These are phyloP conservation scores for Aspergillus terreus DNA, from an alignment of 2,329 filamentous ascomycete genomes.

Conservation along the genomic window DNA sequence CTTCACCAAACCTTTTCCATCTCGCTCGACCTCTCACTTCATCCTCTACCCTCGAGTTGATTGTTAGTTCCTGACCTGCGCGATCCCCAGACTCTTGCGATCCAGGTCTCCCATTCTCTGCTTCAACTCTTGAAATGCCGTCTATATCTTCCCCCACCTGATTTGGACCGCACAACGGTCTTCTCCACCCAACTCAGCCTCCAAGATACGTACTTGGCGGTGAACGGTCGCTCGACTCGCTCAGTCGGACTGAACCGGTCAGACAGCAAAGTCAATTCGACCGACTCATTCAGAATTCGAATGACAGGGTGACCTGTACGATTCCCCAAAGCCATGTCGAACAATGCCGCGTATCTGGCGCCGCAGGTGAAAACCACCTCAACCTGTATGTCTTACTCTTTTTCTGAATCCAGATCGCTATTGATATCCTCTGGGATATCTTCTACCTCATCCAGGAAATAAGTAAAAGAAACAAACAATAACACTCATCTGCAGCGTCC, in stretches of 20 bases:
- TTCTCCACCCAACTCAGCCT: too few species aligned
- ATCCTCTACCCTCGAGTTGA: not conserved
- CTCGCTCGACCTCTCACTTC: not conserved
- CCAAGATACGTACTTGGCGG: too few species aligned
- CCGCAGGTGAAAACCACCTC: constrained; percentile 29
- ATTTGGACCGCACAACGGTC: not conserved
- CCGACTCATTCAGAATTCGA: too few species aligned
- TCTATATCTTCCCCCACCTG: not conserved
- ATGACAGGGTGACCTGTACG: constrained; percentile 7
- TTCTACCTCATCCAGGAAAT: not conserved
- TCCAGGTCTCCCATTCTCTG: not conserved
- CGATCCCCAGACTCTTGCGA: not conserved
- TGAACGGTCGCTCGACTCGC: too few species aligned
- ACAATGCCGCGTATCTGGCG: constrained; percentile 26
- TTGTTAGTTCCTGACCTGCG: not conserved
- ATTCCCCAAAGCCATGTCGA: constrained; percentile 23
- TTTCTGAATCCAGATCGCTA: not conserved
- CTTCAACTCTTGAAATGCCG: not conserved
- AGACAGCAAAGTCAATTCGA: too few species aligned
- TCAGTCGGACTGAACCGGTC: too few species aligned
- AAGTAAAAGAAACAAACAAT: not conserved
- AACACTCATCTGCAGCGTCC: constrained; percentile 25
- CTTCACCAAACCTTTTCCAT: not conserved
- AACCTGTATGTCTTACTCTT: constrained; percentile 21
- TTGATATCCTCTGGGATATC: too few species aligned